phyloP scores from a whole-genome alignment of 2,329 filamentous ascomycete genomes.

The Fusarium brevicatenulatum region DNA sequence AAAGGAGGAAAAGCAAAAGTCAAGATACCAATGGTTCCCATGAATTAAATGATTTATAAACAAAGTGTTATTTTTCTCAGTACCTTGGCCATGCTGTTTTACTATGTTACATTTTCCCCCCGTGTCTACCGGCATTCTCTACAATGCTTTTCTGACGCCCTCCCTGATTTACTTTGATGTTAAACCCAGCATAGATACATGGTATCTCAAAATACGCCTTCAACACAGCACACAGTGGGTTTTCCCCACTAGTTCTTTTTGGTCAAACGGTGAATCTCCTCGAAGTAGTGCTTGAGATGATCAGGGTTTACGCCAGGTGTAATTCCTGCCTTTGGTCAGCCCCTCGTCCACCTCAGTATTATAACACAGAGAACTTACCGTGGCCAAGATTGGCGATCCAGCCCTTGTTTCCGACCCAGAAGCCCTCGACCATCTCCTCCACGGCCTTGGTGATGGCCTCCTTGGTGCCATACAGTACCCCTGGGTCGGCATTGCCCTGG shows the following conservation, averaged over 20 bases:
- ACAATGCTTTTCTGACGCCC: constrained; percentile 1
- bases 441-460: constrained; percentile 85
- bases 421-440: constrained; percentile 87
- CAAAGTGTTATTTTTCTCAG: not conserved
- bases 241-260: constrained; percentile 51
- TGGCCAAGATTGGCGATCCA: constrained; percentile 99
- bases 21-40: constrained; percentile 37
- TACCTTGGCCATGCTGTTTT: constrained; percentile 26
- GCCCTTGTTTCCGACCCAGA: constrained; percentile 80
- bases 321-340: constrained; percentile 68
- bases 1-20: constrained; percentile 27
- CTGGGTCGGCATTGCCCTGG: constrained; percentile 96
- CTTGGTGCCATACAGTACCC: constrained; percentile 86
- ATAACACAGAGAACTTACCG: constrained; percentile 64
- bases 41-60: constrained; percentile 26
- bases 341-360: not conserved
- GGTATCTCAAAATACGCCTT: constrained; percentile 5
- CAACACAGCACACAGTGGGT: not conserved
- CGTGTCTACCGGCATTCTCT: constrained; percentile 4
- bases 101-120: constrained; percentile 39
- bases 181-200: not conserved
- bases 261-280: constrained; percentile 84
- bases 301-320: constrained; percentile 96
- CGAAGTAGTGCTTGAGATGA: constrained; percentile 90
- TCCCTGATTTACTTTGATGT: not conserved